Base-by-base conservation (phyloP, 148 eudicot genomes). In the Dianthus caryophyllus region DNA sequence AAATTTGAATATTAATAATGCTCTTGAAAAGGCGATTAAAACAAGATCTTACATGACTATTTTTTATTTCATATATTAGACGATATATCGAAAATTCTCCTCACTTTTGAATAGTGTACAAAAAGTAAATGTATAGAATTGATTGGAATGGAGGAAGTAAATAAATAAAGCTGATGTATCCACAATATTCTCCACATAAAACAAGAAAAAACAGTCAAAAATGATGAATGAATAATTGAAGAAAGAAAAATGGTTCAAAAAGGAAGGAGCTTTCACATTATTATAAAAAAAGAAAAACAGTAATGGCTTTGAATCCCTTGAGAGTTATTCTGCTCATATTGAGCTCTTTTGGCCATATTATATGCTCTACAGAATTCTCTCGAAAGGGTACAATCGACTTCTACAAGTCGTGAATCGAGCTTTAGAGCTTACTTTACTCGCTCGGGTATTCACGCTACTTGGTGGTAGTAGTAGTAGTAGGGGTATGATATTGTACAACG, bases 401-500 rank as follows among this genome's bases (percentile, higher is more conserved):
- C 73, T 31, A 41, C 69, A 62, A 62, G 73, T 46, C 65, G 63
- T 69, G 50, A 63, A 68, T 70, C 49, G 54, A 56, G 25, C 50
- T 59, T 51, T 48, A 57, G 25, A 64, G 47, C 78, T 60, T 60
- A 39, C n/a, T 61, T 69, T 20, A 24, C 30, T 54, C 70, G 39
- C 55, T 66, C 68, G 12, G 30, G 38, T 48, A 25, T 56, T 64
- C 61, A 55, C 5, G 61, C 61, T 14, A 58, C 66, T 31, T n/a
- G 58, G 13, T 70, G 16, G n/a, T n/a, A n/a, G n/a, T n/a, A n/a
- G n/a, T n/a, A n/a, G n/a, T n/a, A n/a, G n/a, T n/a, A n/a, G n/a
- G n/a, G 21, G 64, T 64, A 47, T 55, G 67, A 59, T 74, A 75
- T 69, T 52, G 62, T 76, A 76, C 75, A 76, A 15, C 18, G 33